Percentiles rank a stretch among this genome's conserved stretches.
phyloP scores from a whole-genome alignment of 129 eudicot species.

The Ambrosia trifida region DNA sequence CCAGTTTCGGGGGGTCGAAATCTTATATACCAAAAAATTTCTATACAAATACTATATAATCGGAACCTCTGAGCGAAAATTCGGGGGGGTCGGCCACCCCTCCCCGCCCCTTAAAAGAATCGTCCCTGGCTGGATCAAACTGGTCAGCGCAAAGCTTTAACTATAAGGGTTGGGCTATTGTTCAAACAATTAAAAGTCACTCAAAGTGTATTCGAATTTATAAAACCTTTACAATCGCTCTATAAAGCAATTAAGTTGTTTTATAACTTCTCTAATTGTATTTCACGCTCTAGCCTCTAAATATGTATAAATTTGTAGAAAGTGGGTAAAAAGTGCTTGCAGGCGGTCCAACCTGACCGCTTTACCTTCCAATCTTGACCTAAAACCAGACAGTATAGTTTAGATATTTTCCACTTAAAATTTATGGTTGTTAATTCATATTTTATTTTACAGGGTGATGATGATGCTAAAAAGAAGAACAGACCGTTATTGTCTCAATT shows the following conservation, averaged over 20 bases:
- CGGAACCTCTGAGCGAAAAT: no score
- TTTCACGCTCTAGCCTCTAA: background rate
- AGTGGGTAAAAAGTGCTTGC: background rate
- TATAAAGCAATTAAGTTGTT: background rate
- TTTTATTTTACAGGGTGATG: constrained; percentile 51
- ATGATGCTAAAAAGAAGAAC: constrained; percentile 67
- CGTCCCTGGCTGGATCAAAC: background rate
- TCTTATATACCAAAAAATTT: no score
- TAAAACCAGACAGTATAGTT: background rate
- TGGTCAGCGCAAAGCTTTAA: background rate
- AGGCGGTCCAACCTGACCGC: background rate
- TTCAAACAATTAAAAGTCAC: background rate
- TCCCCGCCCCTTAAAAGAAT: no score
- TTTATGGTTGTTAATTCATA: background rate
- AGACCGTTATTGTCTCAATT: constrained; percentile 73
- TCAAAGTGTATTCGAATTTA: background rate
- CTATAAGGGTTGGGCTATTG: background rate
- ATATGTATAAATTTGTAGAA: background rate
- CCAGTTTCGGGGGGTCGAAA: no score
- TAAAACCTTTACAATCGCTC: background rate
- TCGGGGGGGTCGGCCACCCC: no score
- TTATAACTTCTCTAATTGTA: background rate
- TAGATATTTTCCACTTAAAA: background rate
- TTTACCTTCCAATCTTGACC: background rate
- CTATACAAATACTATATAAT: no score